phyloP scores from a whole-genome alignment of 768 basidiomycete genomes.

The Lactarius tabidus region DNA sequence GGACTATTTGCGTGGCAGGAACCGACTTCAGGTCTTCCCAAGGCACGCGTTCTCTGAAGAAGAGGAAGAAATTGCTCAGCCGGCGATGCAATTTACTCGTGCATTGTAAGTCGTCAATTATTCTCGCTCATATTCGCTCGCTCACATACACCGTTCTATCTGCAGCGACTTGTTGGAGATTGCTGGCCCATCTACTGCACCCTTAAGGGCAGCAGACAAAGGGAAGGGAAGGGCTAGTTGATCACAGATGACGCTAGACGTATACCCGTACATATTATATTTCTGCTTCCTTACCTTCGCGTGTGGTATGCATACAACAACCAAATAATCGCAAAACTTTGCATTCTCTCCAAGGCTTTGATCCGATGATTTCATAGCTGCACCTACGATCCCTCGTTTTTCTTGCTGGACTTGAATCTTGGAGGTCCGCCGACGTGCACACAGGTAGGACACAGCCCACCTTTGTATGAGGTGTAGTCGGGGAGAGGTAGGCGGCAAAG shows the following conservation, averaged over 20 bases:
- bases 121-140: background rate
- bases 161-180: background rate
- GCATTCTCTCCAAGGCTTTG: too few species aligned
- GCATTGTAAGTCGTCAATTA: constrained; percentile 5
- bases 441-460: too few species aligned
- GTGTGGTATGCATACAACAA: too few species aligned
- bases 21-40: constrained; percentile 14
- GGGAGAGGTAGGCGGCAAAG: too few species aligned
- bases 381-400: too few species aligned
- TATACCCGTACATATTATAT: background rate
- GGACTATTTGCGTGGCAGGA: constrained; percentile 6
- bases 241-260: background rate
- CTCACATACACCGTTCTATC: background rate
- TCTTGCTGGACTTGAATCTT: too few species aligned
- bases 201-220: constrained; percentile 12
- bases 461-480: too few species aligned
- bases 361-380: too few species aligned
- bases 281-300: too few species aligned
- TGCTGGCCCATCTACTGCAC: constrained; percentile 5
- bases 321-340: too few species aligned
- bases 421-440: too few species aligned
- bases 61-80: constrained; percentile 8
- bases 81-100: constrained; percentile 1
- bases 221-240: constrained; percentile 11
- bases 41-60: background rate